Percentiles rank a stretch among this genome's conserved stretches.
Evolutionary conservation across 179 eudicot species (phyloP).

Genomic region (Camellia oleifera): DNA sequence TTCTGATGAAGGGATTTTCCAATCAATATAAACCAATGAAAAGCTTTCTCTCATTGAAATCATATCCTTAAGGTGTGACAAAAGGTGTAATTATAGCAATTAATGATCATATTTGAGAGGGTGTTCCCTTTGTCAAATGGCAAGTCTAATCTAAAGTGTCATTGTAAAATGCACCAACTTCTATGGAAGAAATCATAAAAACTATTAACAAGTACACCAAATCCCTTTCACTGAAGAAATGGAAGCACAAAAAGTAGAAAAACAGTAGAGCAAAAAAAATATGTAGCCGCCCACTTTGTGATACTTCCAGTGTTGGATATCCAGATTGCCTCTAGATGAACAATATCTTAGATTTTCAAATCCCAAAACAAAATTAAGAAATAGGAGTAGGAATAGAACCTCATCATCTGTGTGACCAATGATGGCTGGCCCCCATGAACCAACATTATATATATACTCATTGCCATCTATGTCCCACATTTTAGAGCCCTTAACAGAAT

Average conservation of each 20-base stretch:
- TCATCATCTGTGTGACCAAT: no score
- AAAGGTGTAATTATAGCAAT: no score
- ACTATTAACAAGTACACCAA: not conserved
- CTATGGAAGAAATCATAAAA: not conserved
- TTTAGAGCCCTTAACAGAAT: no score
- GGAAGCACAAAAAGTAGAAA: not conserved
- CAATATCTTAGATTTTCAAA: not conserved
- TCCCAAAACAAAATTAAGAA: not conserved
- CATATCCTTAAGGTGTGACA: no score
- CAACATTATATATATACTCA: no score
- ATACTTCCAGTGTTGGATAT: not conserved
- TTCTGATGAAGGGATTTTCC: not conserved
- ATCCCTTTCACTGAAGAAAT: not conserved
- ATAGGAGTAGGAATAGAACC: slow-evolving; percentile 13
- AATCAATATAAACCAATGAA: not conserved
- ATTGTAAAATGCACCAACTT: no score
- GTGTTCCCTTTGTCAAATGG: no score
- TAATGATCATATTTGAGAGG: no score
- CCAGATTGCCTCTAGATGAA: not conserved
- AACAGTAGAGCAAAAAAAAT: not conserved
- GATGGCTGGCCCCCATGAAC: no score
- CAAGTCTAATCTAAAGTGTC: no score
- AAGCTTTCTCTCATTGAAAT: not conserved
- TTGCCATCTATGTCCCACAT: no score
- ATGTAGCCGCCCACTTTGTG: not conserved